Evolutionary conservation across 2,329 filamentous ascomycete genomes (phyloP).

Genomic region (Aureobasidium subglaciale): DNA sequence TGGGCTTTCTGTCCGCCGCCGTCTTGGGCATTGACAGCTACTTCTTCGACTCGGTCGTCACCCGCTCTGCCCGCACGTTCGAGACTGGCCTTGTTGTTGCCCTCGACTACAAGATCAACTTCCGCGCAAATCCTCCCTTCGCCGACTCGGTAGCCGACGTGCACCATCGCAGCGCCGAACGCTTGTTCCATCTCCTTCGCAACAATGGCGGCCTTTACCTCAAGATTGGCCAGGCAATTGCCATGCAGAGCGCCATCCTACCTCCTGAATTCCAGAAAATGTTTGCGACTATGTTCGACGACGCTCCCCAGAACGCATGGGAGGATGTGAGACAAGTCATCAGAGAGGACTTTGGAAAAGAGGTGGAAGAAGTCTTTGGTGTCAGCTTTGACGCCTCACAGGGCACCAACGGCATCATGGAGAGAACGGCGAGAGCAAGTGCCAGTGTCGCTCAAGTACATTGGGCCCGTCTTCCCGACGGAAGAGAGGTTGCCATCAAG

Average conservation of each 20-base stretch:
- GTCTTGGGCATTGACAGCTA: conserved; percentile 64
- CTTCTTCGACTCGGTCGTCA: conserved; percentile 71
- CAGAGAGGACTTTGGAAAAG: conserved; percentile 74
- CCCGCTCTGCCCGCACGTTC: conserved; percentile 76
- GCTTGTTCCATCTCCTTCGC: conserved; percentile 72
- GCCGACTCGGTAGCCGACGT: conserved; percentile 69
- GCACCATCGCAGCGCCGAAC: conserved; percentile 75
- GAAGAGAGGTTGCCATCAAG: conserved; percentile 88
- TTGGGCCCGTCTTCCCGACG: conserved; percentile 80
- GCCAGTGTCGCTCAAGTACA: conserved; percentile 96
- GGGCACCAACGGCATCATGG: conserved; percentile 54
- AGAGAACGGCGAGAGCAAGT: conserved; percentile 65
- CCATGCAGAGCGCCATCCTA: conserved; percentile 92
- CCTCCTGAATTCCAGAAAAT: conserved; percentile 93
- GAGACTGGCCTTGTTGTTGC: conserved; percentile 71
- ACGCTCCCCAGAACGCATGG: conserved; percentile 91
- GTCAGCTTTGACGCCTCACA: conserved; percentile 62
- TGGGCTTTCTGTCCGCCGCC: conserved; percentile 52
- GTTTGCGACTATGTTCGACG: conserved; percentile 96
- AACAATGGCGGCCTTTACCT: conserved; percentile 89
- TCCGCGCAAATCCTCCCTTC: conserved; percentile 68
- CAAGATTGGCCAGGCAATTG: conserved; percentile 97
- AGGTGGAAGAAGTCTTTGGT: conserved; percentile 85
- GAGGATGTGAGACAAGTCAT: conserved; percentile 78
- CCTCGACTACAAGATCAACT: conserved; percentile 94